These are phyloP conservation scores for Fragaria iinumae DNA, from an alignment of 306 rosid species.

Conservation along the genomic window DNA sequence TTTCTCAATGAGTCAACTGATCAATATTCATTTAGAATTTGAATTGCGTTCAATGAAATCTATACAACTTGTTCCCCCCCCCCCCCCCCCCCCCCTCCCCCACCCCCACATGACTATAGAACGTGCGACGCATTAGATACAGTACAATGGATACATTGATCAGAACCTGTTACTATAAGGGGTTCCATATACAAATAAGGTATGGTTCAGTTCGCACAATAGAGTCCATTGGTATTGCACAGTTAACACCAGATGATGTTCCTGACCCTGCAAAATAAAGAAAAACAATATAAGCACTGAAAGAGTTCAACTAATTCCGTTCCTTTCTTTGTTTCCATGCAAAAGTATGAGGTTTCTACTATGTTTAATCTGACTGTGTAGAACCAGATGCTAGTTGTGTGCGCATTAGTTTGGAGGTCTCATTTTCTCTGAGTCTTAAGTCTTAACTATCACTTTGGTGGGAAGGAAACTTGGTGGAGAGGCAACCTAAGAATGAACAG, in stretches of 20 bases:
- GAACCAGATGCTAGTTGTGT: too few species aligned
- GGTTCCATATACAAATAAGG: conserved; percentile 86
- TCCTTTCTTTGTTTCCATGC: too few species aligned
- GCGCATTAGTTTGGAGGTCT: too few species aligned
- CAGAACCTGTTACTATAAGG: conserved; percentile 84
- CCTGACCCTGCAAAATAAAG: conserved; percentile 66
- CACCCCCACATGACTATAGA: too few species aligned
- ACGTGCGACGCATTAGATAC: too few species aligned
- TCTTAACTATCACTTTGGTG: too few species aligned
- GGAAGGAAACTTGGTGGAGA: too few species aligned
- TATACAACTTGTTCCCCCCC: not conserved
- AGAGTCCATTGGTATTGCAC: conserved; percentile 83
- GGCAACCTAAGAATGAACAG: not conserved
- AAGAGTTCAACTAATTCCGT: not conserved
- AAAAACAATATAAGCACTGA: not conserved
- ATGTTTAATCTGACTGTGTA: too few species aligned
- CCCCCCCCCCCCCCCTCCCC: too few species aligned
- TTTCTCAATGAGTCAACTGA: too few species aligned
- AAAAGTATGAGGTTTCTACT: too few species aligned
- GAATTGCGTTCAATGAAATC: not conserved
- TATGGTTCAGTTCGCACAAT: conserved; percentile 70
- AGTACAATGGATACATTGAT: conserved; percentile 1
- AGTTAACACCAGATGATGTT: conserved; percentile 87
- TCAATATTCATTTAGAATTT: not conserved
- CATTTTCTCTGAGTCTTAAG: too few species aligned